These are phyloP conservation scores for Extremus antarcticus DNA, from an alignment of 495 filamentous ascomycete genomes.

Conservation along the genomic window DNA sequence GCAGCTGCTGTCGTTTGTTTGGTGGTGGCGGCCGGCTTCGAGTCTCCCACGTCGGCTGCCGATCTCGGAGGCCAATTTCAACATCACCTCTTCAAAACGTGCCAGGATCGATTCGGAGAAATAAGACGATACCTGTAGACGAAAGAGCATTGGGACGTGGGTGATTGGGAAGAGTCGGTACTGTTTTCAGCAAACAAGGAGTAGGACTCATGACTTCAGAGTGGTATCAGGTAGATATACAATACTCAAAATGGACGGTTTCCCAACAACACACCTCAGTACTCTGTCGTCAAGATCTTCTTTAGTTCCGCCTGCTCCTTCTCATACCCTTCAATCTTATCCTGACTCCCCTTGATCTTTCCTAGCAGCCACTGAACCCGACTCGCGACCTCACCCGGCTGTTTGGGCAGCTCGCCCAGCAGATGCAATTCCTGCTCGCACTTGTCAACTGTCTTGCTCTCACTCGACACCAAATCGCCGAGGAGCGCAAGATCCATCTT, in stretches of 20 bases:
- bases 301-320: constrained; percentile 58
- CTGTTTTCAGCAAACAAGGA: no score
- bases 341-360: constrained; percentile 63
- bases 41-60: neutral
- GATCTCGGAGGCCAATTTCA: neutral
- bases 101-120: no score
- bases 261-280: neutral
- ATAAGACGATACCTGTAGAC: no score
- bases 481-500: constrained; percentile 65
- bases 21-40: neutral
- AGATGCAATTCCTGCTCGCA: constrained; percentile 66
- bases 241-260: neutral
- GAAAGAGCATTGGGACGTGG: no score
- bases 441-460: constrained; percentile 65
- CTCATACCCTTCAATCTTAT: constrained; percentile 66
- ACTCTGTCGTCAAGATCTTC: constrained; percentile 40
- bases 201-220: no score
- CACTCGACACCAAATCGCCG: constrained; percentile 53
- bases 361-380: constrained; percentile 59
- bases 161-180: no score
- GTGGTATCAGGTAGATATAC: neutral
- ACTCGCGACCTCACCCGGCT: constrained; percentile 48
- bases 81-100: neutral
- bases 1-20: no score
- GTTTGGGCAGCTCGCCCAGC: constrained; percentile 47